Evolutionary conservation across 2,329 filamentous ascomycete species (phyloP).

Genomic region (Conoideocrella luteorostrata): DNA sequence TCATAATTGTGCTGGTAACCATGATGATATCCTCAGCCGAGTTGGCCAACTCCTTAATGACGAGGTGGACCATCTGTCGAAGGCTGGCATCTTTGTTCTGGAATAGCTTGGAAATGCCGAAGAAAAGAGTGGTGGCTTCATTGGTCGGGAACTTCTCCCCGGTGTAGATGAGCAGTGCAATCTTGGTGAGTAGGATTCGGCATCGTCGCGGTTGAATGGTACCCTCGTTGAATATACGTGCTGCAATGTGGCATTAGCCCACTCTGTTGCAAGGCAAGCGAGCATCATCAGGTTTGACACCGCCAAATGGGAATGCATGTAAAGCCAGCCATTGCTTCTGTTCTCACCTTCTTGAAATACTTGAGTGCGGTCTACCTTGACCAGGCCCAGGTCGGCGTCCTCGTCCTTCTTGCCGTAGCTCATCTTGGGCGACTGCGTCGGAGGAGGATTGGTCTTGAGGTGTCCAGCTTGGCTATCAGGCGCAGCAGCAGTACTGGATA

Average conservation of each 20-base stretch:
- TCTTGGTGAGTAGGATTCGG: conserved; percentile 94
- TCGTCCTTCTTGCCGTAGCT: conserved; percentile 99
- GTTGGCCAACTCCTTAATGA: conserved; percentile 94
- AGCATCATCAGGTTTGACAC: background rate
- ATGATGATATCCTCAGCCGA: conserved; percentile 99
- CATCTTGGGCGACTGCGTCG: conserved; percentile 55
- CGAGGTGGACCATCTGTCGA: conserved; percentile 96
- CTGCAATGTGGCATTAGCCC: conserved; percentile 37
- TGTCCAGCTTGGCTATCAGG: conserved; percentile 26
- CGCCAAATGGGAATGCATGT: conserved; percentile 2
- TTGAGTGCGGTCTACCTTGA: conserved; percentile 95
- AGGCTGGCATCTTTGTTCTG: conserved; percentile 98
- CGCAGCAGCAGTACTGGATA: conserved; percentile 21
- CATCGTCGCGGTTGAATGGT: conserved; percentile 96
- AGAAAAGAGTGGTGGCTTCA: conserved; percentile 97
- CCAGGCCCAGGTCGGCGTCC: conserved; percentile 86
- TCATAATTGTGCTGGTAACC: conserved; percentile 99
- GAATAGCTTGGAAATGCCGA: conserved; percentile 98
- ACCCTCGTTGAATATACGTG: conserved; percentile 94
- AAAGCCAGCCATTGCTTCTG: conserved; percentile 2
- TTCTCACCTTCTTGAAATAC: conserved; percentile 94
- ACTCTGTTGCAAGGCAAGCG: background rate
- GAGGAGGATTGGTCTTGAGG: conserved; percentile 23
- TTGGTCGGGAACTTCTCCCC: conserved; percentile 95
- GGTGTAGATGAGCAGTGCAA: conserved; percentile 90